phyloP scores from a whole-genome alignment of 2,329 filamentous ascomycete species.

The Raffaelea albimanens region DNA sequence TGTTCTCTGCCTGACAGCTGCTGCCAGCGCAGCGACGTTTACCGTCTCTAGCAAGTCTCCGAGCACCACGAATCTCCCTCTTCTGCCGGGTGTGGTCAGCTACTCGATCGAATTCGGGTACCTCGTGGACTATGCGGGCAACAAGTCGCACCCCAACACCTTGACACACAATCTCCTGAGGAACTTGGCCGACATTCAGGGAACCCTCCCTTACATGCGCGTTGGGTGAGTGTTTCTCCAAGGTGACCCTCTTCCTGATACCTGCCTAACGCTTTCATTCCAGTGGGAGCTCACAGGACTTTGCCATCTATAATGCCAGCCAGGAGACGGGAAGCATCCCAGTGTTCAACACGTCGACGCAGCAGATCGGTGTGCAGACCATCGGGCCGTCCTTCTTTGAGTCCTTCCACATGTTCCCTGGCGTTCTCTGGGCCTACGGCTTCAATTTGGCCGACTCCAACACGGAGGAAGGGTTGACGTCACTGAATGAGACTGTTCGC shows the following conservation, averaged over 20 bases:
- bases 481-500: constrained; percentile 43
- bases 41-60: too few relatives aligned
- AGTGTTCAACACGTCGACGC: constrained; percentile 35
- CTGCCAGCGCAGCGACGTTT: too few relatives aligned
- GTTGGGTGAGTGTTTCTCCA: constrained; percentile 37
- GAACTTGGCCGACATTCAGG: constrained; percentile 43
- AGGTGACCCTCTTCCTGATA: too few relatives aligned
- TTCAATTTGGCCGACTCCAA: constrained; percentile 47
- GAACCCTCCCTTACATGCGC: constrained; percentile 49
- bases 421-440: constrained; percentile 48
- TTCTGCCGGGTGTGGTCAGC: constrained; percentile 29
- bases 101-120: constrained; percentile 39
- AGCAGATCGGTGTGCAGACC: constrained; percentile 51
- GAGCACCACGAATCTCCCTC: constrained; percentile 22
- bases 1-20: too few relatives aligned
- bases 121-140: constrained; percentile 45
- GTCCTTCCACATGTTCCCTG: constrained; percentile 48
- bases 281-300: constrained; percentile 58
- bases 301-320: constrained; percentile 47
- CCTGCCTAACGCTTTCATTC: too few relatives aligned
- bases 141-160: constrained; percentile 42
- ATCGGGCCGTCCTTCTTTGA: constrained; percentile 56
- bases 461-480: constrained; percentile 37
- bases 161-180: constrained; percentile 52
- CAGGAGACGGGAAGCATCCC: constrained; percentile 41